Conservation (phyloP, 495 filamentous ascomycete species). For the Neohortaea acidophila region DNA sequence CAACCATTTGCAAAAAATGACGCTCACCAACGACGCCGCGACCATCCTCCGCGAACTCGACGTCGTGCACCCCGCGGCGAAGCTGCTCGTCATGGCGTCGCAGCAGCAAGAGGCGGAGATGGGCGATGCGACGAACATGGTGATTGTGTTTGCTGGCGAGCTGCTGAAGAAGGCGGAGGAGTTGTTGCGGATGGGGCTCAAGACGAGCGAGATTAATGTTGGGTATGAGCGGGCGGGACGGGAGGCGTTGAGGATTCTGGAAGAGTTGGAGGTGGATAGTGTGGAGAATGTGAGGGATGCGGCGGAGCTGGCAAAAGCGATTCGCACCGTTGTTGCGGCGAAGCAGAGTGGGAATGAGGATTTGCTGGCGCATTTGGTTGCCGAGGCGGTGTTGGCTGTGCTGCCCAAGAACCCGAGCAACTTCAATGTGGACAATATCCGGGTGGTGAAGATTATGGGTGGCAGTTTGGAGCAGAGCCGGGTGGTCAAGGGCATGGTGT, state of each 20-base stretch:
- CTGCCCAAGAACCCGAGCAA: slow-evolving; percentile 93
- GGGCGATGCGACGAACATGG: slow-evolving; percentile 96
- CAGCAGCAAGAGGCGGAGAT: slow-evolving; percentile 99
- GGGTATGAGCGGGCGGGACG: slow-evolving; percentile 91
- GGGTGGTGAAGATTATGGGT: slow-evolving; percentile 99
- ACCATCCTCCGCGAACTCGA: slow-evolving; percentile 95
- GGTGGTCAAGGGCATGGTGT: slow-evolving; percentile 98
- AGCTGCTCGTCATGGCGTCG: slow-evolving; percentile 96
- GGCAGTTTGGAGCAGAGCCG: slow-evolving; percentile 82
- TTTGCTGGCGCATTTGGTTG: slow-evolving; percentile 66
- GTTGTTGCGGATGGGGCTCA: slow-evolving; percentile 83
- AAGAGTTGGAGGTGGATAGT: slow-evolving; percentile 82
- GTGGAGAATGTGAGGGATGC: slow-evolving; percentile 66
- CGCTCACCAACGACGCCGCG: slow-evolving; percentile 92
- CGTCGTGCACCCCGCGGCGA: slow-evolving; percentile 95
- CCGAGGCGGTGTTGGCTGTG: slow-evolving; percentile 86
- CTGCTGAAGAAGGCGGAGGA: slow-evolving; percentile 95
- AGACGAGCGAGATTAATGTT: slow-evolving; percentile 87
- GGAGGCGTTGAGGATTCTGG: slow-evolving; percentile 68
- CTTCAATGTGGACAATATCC: slow-evolving; percentile 99
- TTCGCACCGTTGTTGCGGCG: slow-evolving; percentile 85
- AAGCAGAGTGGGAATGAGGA: slow-evolving; percentile 94
- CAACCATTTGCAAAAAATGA: slow-evolving; percentile 99
- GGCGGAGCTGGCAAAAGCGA: slow-evolving; percentile 80
- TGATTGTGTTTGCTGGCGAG: slow-evolving; percentile 92